A percentile compares a stretch with the other conserved stretches of the same genome.
These are phyloP conservation scores for Aspergillus biplanus DNA, from an alignment of 495 filamentous ascomycete species.

Conservation along the genomic window DNA sequence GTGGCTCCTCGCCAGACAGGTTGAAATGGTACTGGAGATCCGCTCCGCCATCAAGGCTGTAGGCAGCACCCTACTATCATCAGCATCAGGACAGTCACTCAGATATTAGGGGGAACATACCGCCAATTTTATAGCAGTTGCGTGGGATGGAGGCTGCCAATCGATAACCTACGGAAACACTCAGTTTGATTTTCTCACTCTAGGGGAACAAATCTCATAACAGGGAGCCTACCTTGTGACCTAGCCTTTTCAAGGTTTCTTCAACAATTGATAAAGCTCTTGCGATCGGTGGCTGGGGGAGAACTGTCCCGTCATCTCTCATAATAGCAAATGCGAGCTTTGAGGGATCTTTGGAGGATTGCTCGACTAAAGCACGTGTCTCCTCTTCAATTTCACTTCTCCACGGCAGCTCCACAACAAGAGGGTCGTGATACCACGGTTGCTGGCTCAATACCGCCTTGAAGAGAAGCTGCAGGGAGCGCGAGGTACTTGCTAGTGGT, in stretches of 20 bases:
- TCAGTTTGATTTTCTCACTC: not conserved
- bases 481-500: conserved; percentile 53
- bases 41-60: conserved; percentile 54
- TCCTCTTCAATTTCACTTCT: conserved; percentile 53
- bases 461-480: conserved; percentile 55
- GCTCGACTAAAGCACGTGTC: conserved; percentile 45
- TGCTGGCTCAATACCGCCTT: conserved; percentile 56
- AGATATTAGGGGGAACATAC: conserved; percentile 26
- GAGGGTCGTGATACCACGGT: conserved; percentile 69
- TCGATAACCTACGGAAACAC: conserved; percentile 47
- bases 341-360: conserved; percentile 29
- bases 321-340: conserved; percentile 58
- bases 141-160: conserved; percentile 61
- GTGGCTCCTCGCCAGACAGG: conserved; percentile 58
- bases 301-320: conserved; percentile 51
- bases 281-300: conserved; percentile 56
- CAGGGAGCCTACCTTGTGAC: conserved; percentile 50
- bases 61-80: conserved; percentile 23
- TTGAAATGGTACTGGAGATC: conserved; percentile 52
- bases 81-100: not conserved
- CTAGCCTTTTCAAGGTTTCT: conserved; percentile 51
- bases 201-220: not conserved
- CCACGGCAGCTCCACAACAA: conserved; percentile 66
- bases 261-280: conserved; percentile 58
- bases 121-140: conserved; percentile 31